Percentiles rank a stretch among this genome's conserved stretches.
phyloP scores from a whole-genome alignment of 1,139 yeast genomes.

The Geotrichum citri-aurantii region DNA sequence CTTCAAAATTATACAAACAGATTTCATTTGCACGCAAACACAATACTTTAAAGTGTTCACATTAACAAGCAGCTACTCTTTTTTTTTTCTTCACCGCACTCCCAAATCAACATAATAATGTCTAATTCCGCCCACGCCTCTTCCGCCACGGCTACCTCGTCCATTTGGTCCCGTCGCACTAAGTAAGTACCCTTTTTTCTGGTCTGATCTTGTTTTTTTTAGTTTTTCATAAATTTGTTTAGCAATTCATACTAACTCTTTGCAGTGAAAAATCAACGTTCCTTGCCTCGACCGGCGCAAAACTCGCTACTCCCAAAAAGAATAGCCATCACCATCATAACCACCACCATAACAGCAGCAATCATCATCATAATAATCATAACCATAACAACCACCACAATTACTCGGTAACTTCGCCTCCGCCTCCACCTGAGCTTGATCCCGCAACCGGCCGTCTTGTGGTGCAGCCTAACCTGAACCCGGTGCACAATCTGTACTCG shows the following conservation, averaged over 20 bases:
- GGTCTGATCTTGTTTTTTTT: conserved; percentile 4
- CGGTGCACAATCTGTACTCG: conserved; percentile 12
- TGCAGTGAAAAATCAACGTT: conserved; percentile 26
- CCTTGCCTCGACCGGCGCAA: conserved; percentile 26
- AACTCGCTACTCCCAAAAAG: not conserved
- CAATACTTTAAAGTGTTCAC: not conserved
- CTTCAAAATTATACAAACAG: no score
- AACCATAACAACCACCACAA: not conserved
- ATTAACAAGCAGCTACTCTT: conserved; percentile 9
- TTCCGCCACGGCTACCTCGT: conserved; percentile 17
- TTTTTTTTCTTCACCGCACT: conserved; percentile 10
- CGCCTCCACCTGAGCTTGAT: conserved; percentile 9
- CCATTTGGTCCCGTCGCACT: conserved; percentile 29
- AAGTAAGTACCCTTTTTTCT: conserved; percentile 21
- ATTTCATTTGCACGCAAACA: no score
- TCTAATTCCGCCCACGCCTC: conserved; percentile 1
- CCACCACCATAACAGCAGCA: not conserved
- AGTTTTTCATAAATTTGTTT: not conserved
- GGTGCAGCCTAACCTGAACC: conserved; percentile 21
- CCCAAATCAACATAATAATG: conserved; percentile 2
- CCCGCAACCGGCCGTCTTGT: conserved; percentile 20
- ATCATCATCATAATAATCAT: not conserved
- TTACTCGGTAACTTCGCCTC: not conserved
- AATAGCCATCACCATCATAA: not conserved
- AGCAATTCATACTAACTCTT: not conserved